Conservation (phyloP, 768 basidiomycete genomes). For the Russula compacta region DNA sequence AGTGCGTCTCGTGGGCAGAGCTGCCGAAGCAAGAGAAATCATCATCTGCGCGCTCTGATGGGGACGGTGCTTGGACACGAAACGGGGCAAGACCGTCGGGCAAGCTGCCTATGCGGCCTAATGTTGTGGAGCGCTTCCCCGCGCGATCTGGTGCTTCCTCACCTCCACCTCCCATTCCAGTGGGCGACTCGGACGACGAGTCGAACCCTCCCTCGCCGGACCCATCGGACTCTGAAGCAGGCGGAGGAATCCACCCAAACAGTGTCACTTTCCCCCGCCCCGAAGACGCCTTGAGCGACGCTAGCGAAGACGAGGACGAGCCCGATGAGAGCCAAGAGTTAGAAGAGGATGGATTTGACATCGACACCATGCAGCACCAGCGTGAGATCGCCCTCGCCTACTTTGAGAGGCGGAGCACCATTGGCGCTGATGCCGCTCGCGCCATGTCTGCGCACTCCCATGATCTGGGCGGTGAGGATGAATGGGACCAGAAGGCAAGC, state of each 20-base stretch:
- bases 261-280: neutral
- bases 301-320: conserved; percentile 20
- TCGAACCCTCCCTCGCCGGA: conserved; percentile 33
- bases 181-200: conserved; percentile 62
- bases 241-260: conserved; percentile 23
- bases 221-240: conserved; percentile 29
- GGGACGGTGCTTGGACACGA: conserved; percentile 49
- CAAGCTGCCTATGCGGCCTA: conserved; percentile 51
- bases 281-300: conserved; percentile 4
- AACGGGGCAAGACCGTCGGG: conserved; percentile 22
- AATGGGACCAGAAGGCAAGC: conserved; percentile 39
- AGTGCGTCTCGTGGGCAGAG: conserved; percentile 59
- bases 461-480: conserved; percentile 28
- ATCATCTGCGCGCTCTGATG: conserved; percentile 26
- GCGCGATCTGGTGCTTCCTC: conserved; percentile 21
- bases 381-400: conserved; percentile 70
- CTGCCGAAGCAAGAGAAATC: conserved; percentile 24
- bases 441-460: conserved; percentile 42
- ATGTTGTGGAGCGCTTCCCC: conserved; percentile 58
- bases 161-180: conserved; percentile 19
- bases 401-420: conserved; percentile 46
- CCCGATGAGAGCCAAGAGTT: conserved; percentile 32
- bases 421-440: conserved; percentile 45
- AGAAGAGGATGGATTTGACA: conserved; percentile 46
- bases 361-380: conserved; percentile 57